Percentiles rank a stretch among this genome's conserved stretches.
These are phyloP conservation scores for Populus ilicifolia DNA, from an alignment of 345 rosid genomes.

Conservation along the genomic window DNA sequence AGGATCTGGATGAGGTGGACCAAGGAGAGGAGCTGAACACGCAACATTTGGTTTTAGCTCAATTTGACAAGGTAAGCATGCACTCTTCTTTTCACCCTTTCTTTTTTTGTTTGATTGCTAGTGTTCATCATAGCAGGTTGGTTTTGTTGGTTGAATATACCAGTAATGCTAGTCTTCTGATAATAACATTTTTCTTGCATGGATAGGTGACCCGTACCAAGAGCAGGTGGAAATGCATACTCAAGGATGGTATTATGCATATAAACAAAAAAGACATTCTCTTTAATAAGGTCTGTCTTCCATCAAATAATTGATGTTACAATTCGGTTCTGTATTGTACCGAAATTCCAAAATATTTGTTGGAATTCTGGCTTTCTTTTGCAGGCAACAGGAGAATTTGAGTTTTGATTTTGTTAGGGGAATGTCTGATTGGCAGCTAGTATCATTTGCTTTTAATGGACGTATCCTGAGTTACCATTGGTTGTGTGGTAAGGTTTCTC, in stretches of 20 bases:
- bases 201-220: constrained; percentile 88
- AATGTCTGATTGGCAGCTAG: constrained; percentile 10
- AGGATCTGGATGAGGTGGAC: constrained; percentile 85
- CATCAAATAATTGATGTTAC: background rate
- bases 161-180: background rate
- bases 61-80: constrained; percentile 78
- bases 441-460: constrained; percentile 14
- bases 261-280: constrained; percentile 91
- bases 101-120: background rate
- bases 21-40: constrained; percentile 89
- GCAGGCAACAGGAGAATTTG: constrained; percentile 94
- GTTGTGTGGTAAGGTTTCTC: constrained; percentile 28
- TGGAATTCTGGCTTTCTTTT: constrained; percentile 8
- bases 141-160: background rate
- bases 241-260: constrained; percentile 98
- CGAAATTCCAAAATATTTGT: background rate
- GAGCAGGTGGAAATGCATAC: constrained; percentile 91
- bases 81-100: background rate
- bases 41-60: constrained; percentile 94
- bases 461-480: constrained; percentile 5
- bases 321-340: background rate
- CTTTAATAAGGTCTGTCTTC: constrained; percentile 68
- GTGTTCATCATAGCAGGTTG: background rate
- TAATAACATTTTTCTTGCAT: constrained; percentile 4
- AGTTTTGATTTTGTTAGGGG: constrained; percentile 56